These are phyloP conservation scores for Candida michaelii DNA, from an alignment of 805 yeast genomes.

Conservation along the genomic window DNA sequence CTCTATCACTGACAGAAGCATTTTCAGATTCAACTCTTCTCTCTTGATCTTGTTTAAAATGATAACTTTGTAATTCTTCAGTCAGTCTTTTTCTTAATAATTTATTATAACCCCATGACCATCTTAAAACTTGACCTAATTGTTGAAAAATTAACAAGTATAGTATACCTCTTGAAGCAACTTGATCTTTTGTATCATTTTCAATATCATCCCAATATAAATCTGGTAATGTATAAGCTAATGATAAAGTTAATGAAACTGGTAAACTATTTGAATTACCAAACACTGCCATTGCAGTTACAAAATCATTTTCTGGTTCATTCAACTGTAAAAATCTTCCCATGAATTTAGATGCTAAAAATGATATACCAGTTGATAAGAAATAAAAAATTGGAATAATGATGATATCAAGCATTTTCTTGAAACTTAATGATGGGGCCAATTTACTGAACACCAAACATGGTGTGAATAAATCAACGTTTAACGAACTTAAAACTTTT, in stretches of 20 bases:
- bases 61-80: conserved; percentile 27
- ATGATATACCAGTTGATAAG: conserved; percentile 79
- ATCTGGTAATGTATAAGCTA: conserved; percentile 73
- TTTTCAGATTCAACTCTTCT: background rate
- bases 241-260: conserved; percentile 80
- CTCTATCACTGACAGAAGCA: background rate
- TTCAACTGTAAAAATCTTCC: conserved; percentile 58
- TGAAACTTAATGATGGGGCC: conserved; percentile 64
- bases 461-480: conserved; percentile 93
- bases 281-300: conserved; percentile 95
- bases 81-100: conserved; percentile 53
- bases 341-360: conserved; percentile 55
- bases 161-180: conserved; percentile 76
- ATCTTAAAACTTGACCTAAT: conserved; percentile 76
- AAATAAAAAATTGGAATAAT: conserved; percentile 83
- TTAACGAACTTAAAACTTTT: conserved; percentile 69
- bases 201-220: conserved; percentile 73
- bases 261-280: conserved; percentile 96
- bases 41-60: conserved; percentile 13
- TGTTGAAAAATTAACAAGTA: conserved; percentile 78
- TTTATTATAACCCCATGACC: conserved; percentile 87
- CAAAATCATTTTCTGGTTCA: conserved; percentile 80
- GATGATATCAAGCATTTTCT: conserved; percentile 76
- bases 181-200: conserved; percentile 64
- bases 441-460: conserved; percentile 87